Percentiles rank a stretch among this genome's conserved stretches.
Evolutionary conservation across 208 protist species (phyloP).

Genomic region (Trypanosoma congolense): DNA sequence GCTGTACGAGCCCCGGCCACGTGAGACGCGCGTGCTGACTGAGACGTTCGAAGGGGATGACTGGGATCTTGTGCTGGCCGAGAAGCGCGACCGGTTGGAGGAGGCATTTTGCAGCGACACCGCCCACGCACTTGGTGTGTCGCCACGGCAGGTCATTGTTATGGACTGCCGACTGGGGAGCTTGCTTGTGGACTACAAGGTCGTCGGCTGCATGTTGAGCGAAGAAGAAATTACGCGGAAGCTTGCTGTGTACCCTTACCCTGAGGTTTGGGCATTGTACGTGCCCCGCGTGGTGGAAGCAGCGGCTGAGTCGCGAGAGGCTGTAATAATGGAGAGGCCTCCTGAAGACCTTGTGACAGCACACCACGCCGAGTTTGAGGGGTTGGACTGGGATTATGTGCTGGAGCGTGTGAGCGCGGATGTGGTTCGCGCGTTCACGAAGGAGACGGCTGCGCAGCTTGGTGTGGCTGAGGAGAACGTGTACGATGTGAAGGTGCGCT

Average conservation of each 20-base stretch:
- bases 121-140: background rate
- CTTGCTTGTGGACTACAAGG: background rate
- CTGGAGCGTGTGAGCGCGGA: too few species aligned
- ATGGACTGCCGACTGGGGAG: background rate
- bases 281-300: too few species aligned
- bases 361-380: slow-evolving; percentile 41
- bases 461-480: too few species aligned
- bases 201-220: slow-evolving; percentile 1
- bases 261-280: slow-evolving; percentile 6
- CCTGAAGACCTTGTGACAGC: slow-evolving; percentile 5
- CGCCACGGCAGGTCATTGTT: background rate
- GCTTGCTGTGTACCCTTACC: background rate
- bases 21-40: background rate
- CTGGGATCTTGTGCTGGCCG: background rate
- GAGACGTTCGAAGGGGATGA: slow-evolving; percentile 2
- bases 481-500: too few species aligned
- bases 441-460: too few species aligned
- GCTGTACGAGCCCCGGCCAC: slow-evolving; percentile 1
- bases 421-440: too few species aligned
- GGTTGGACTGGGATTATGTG: too few species aligned
- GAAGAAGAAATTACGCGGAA: background rate
- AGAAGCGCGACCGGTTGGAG: background rate
- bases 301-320: too few species aligned
- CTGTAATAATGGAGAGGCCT: slow-evolving; percentile 6
- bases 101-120: slow-evolving; percentile 2